phyloP scores from a whole-genome alignment of 495 filamentous ascomycete genomes.

The Penicillium argentinense region DNA sequence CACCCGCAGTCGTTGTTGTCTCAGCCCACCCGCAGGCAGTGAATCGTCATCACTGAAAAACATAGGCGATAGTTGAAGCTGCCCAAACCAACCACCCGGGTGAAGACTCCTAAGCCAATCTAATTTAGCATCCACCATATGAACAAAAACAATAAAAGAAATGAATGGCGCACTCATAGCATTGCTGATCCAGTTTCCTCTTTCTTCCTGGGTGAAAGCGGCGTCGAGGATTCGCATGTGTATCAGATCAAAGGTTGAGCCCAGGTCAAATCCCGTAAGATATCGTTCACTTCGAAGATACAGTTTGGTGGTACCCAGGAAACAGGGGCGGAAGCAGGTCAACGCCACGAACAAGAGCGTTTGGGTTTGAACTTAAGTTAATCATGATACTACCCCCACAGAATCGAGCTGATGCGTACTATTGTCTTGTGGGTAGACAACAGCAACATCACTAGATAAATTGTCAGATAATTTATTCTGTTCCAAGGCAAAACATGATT shows the following conservation, averaged over 20 bases:
- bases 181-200: not conserved
- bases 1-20: not conserved
- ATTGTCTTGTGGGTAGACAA: not conserved
- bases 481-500: not conserved
- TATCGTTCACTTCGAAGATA: not conserved
- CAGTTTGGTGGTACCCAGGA: constrained; percentile 1
- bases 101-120: constrained; percentile 9
- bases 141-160: too few species aligned
- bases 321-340: not conserved
- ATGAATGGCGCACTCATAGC: constrained; percentile 4
- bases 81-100: constrained; percentile 6
- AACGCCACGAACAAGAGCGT: not conserved
- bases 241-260: not conserved
- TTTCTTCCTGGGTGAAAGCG: not conserved
- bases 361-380: not conserved
- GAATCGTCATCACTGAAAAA: too few species aligned
- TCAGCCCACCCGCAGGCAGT: too few species aligned
- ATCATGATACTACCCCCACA: not conserved
- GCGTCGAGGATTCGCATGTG: not conserved
- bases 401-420: too few species aligned
- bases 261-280: not conserved
- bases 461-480: not conserved
- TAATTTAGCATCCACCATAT: too few species aligned
- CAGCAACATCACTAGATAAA: not conserved
- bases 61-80: constrained; percentile 7